These are phyloP conservation scores for Leccinum variicolor DNA, from an alignment of 768 basidiomycete genomes.

Conservation along the genomic window DNA sequence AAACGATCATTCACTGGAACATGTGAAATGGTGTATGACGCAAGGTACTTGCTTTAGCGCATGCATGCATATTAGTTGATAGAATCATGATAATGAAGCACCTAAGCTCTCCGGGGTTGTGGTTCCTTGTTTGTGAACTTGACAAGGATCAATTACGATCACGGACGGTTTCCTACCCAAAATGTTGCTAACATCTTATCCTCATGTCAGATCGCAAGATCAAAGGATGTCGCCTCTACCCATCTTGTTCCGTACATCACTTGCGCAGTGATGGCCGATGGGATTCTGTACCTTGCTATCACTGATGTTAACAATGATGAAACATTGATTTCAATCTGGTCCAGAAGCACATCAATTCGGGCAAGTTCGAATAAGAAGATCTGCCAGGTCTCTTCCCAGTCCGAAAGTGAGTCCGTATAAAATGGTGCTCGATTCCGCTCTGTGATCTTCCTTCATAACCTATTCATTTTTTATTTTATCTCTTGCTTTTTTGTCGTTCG, in stretches of 20 bases:
- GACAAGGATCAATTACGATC: too few relatives aligned
- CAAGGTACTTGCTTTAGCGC: neutral
- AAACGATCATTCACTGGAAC: neutral
- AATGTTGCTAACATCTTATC: neutral
- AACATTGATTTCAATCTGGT: neutral
- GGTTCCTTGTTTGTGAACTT: too few relatives aligned
- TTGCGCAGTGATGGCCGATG: neutral
- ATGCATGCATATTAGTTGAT: neutral
- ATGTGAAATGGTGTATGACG: neutral
- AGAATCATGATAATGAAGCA: neutral
- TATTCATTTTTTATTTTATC: neutral
- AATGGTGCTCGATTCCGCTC: neutral
- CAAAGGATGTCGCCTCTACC: neutral
- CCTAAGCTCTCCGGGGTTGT: too few relatives aligned
- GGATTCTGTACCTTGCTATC: neutral
- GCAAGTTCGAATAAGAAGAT: slow-evolving; percentile 32
- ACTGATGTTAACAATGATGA: slow-evolving; percentile 13
- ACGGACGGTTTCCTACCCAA: neutral
- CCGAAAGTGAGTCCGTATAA: slow-evolving; percentile 3
- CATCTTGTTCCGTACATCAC: neutral
- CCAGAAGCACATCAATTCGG: slow-evolving; percentile 32
- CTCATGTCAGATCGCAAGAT: neutral
- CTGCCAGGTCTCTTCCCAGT: neutral
- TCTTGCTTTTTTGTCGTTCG: neutral
- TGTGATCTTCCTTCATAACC: neutral